Conservation (phyloP, 179 eudicot species). For the Nepenthes alata region DNA sequence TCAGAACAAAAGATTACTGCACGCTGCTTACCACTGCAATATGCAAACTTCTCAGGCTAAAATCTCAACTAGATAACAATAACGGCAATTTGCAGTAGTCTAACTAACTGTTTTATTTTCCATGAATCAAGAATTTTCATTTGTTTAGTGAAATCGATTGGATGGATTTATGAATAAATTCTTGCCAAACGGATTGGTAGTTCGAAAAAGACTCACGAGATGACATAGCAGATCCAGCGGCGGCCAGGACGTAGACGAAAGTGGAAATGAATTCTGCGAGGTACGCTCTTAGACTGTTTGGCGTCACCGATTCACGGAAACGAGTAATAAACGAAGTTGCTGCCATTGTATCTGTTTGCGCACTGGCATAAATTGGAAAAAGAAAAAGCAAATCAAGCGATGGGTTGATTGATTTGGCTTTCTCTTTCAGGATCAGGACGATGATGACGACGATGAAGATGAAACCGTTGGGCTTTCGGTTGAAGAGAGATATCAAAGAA, state of each 20-base stretch:
- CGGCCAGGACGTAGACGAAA: constrained; percentile 61
- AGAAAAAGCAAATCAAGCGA: too few species aligned
- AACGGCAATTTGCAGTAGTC: too few species aligned
- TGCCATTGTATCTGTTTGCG: constrained; percentile 8
- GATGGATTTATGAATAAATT: background rate
- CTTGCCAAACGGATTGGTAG: background rate
- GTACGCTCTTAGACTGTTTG: constrained; percentile 54
- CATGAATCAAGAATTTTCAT: too few species aligned
- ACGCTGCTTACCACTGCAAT: too few species aligned
- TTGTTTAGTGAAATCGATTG: too few species aligned
- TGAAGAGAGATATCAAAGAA: background rate
- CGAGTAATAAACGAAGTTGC: constrained; percentile 43
- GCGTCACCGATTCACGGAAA: constrained; percentile 39
- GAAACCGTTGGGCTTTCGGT: background rate
- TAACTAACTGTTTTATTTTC: too few species aligned
- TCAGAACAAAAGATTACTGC: too few species aligned
- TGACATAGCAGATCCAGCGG: constrained; percentile 67
- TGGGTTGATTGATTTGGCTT: background rate
- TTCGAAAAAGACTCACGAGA: constrained; percentile 27
- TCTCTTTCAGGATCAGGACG: background rate
- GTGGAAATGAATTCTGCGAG: constrained; percentile 88
- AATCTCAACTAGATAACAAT: too few species aligned
- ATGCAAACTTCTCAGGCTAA: too few species aligned
- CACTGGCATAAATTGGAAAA: too few species aligned
- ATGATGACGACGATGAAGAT: background rate